These are phyloP conservation scores for Ilex paraguariensis DNA, from an alignment of 305 asterid species.

Conservation along the genomic window DNA sequence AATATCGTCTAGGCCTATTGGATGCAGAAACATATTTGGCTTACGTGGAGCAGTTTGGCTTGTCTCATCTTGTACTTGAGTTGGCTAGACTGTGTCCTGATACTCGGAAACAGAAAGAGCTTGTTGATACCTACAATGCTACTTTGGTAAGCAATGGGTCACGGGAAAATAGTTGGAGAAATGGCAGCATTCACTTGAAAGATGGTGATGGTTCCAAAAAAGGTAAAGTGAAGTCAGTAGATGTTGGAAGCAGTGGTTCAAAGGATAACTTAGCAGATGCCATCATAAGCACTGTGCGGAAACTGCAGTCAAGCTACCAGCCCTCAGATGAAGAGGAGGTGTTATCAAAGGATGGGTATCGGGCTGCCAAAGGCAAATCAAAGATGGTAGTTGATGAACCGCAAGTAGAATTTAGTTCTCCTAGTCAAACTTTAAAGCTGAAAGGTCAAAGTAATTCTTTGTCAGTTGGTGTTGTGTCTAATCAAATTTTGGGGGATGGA, in stretches of 20 bases:
- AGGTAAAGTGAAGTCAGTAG: slow-evolving; percentile 53
- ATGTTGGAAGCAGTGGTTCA: slow-evolving; percentile 29
- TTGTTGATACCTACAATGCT: slow-evolving; percentile 58
- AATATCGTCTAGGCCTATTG: slow-evolving; percentile 67
- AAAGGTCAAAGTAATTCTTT: slow-evolving; percentile 29
- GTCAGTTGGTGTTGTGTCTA: slow-evolving; percentile 29
- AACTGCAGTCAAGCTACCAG: slow-evolving; percentile 55
- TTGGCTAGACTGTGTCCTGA: slow-evolving; percentile 86
- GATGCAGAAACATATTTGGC: slow-evolving; percentile 74
- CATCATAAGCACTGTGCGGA: slow-evolving; percentile 48
- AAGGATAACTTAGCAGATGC: slow-evolving; percentile 48
- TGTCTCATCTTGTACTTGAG: slow-evolving; percentile 86
- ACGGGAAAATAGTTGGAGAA: slow-evolving; percentile 32
- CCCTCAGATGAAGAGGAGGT: slow-evolving; percentile 64
- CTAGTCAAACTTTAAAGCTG: slow-evolving; percentile 27
- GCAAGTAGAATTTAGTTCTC: slow-evolving; percentile 22
- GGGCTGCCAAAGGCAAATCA: slow-evolving; percentile 50
- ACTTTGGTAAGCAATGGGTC: slow-evolving; percentile 28
- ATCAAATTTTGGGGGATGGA: slow-evolving; percentile 34
- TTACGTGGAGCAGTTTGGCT: slow-evolving; percentile 74
- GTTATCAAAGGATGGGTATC: slow-evolving; percentile 81
- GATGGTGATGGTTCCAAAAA: slow-evolving; percentile 40
- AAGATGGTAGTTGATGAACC: slow-evolving; percentile 29
- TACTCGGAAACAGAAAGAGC: slow-evolving; percentile 69
- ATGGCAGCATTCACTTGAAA: slow-evolving; percentile 26